Evolutionary conservation across 148 eudicot genomes (phyloP).

Genomic region (Cornus kousa): DNA sequence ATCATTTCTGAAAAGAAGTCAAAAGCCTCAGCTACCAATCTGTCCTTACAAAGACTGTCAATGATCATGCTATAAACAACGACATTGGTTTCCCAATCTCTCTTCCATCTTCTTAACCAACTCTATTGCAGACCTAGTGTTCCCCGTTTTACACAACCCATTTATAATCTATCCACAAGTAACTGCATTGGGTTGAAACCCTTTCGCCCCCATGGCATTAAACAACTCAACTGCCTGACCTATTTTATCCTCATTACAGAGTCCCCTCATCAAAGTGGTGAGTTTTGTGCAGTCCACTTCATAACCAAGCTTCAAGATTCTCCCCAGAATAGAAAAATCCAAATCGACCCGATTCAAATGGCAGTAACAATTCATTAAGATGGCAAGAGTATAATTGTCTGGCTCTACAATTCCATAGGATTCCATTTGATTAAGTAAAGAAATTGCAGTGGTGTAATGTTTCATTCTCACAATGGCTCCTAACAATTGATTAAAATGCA

Average conservation of each 20-base stretch:
- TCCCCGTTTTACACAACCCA: constrained; percentile 1
- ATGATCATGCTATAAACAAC: background rate
- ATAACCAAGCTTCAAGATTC: constrained; percentile 17
- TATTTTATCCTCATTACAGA: background rate
- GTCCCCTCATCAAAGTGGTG: constrained; percentile 13
- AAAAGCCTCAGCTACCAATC: background rate
- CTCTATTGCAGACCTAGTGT: background rate
- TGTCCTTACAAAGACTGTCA: constrained; percentile 11
- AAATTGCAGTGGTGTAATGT: background rate
- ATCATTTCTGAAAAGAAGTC: background rate
- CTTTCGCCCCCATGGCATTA: background rate
- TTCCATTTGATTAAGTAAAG: background rate
- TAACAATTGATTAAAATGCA: too few species aligned
- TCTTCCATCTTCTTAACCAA: background rate
- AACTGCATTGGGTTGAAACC: background rate
- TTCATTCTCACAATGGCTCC: too few species aligned
- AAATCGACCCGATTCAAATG: constrained; percentile 6
- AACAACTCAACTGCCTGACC: background rate
- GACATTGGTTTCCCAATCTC: background rate
- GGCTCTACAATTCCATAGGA: background rate
- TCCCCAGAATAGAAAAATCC: constrained; percentile 13
- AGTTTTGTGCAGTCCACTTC: background rate
- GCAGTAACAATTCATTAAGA: background rate
- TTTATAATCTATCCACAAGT: background rate
- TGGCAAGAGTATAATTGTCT: background rate